Evolutionary conservation across 139 green algal species (phyloP).

Genomic region (Tetraselmis striata): DNA sequence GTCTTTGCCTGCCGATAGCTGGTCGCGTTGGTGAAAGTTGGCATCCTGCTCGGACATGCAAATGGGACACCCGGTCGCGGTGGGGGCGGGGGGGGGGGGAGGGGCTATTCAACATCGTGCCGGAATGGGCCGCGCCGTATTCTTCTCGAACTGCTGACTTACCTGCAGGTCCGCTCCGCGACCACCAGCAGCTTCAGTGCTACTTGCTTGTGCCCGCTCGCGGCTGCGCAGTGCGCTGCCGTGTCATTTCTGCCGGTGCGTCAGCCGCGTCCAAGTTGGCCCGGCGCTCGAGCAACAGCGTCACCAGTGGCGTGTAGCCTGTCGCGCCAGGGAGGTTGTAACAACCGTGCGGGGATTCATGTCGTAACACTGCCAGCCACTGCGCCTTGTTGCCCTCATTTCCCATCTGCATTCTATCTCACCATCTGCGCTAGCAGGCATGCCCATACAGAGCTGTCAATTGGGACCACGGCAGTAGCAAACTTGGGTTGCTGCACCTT

Average conservation of each 20-base stretch:
- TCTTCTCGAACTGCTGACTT: too few species aligned
- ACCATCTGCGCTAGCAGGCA: constrained; percentile 36
- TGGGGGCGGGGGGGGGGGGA: too few species aligned
- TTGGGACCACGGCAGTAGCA: neutral
- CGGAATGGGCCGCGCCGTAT: too few species aligned
- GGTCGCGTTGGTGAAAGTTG: too few species aligned
- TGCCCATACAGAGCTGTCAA: constrained; percentile 1
- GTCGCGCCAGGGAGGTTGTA: too few species aligned
- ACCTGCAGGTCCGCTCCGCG: constrained; percentile 37
- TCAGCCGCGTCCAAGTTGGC: constrained; percentile 23
- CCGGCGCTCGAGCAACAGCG: neutral
- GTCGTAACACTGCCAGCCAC: constrained; percentile 18
- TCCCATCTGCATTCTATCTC: constrained; percentile 38
- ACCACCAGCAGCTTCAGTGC: constrained; percentile 34
- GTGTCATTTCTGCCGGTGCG: constrained; percentile 34
- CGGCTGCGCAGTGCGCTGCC: constrained; percentile 45
- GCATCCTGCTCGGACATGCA: too few species aligned
- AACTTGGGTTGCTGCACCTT: neutral
- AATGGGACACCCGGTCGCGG: too few species aligned
- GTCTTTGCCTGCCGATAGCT: too few species aligned
- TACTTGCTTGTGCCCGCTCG: constrained; percentile 21
- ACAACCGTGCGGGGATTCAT: constrained; percentile 8
- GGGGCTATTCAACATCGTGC: too few species aligned
- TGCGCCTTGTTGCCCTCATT: constrained; percentile 25
- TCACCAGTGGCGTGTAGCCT: constrained; percentile 6